phyloP scores from a whole-genome alignment of 805 yeast genomes.

The Metschnikowia noctiluminum region DNA sequence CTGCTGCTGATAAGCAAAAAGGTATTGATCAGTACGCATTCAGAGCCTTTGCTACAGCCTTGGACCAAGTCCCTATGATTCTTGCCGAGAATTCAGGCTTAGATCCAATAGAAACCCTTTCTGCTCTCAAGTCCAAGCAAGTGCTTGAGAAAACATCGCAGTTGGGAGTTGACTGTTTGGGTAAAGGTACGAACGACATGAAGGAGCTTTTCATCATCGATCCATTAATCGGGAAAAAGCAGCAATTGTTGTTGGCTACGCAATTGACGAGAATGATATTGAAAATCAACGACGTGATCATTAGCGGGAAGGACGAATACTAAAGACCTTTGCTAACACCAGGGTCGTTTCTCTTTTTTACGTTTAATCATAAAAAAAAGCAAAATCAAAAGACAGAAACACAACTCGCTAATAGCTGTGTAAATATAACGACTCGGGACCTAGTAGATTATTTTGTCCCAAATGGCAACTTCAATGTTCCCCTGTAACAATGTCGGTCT shows the following conservation, averaged over 20 bases:
- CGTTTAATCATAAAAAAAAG: constrained; percentile 1
- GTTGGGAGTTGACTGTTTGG: constrained; percentile 93
- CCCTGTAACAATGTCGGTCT: no score
- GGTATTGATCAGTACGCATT: constrained; percentile 98
- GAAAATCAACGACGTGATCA: constrained; percentile 94
- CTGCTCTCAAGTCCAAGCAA: constrained; percentile 81
- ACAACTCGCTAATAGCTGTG: no score
- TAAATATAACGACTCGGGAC: no score
- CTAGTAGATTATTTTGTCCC: no score
- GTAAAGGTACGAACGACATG: constrained; percentile 87
- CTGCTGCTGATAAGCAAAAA: constrained; percentile 86
- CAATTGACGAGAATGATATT: constrained; percentile 97
- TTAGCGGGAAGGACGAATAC: constrained; percentile 79
- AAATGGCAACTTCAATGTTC: no score
- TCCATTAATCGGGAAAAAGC: constrained; percentile 96
- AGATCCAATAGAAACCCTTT: constrained; percentile 86
- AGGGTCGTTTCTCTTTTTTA: not conserved
- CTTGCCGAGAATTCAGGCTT: constrained; percentile 96
- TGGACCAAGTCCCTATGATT: constrained; percentile 90
- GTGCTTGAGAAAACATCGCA: constrained; percentile 65
- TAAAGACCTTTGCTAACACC: constrained; percentile 21
- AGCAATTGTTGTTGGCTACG: constrained; percentile 91
- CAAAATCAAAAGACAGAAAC: no score
- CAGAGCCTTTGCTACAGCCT: constrained; percentile 88
- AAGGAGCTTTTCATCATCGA: constrained; percentile 91